Base-by-base conservation (phyloP, 306 rosid species). In the Dalbergia cochinchinensis region DNA sequence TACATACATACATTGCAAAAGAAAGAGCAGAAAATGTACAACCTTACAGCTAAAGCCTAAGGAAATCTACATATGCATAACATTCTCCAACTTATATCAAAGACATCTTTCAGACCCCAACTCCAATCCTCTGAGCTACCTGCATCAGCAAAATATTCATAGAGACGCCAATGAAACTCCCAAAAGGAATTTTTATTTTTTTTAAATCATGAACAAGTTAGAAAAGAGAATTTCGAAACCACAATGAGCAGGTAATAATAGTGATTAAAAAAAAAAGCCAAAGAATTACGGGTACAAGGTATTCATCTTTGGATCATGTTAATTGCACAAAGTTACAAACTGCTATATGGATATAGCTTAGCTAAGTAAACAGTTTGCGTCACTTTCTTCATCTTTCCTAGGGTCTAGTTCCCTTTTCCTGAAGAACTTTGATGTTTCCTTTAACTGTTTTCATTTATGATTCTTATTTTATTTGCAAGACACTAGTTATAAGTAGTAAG, bases 81-180 rank as follows among this genome's bases (percentile, higher is more conserved):
- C 86, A 71, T 81, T 76, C 34, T 83, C 79, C 82, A 65, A 83
- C 65, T 76, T 63, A 77, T 67, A 76, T 62, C 71, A 66, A 15
- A 39, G 18, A 47, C 64, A 58, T 59, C 73, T 59, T 22, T 87
- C 83, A 89, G 77, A 89, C 69, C 75, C 64, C 80, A 35, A 90
- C 90, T 26, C 97, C 95, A 34, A 92, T 86, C 87, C 91, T 86
- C 87, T 87, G 78, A 57, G 97, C 97, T 55, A 92, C 92, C 97
- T 94, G 91, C 83, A 78, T 77, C 79, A 82, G 31, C 58, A 80
- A 76, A 69, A 58, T 64, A 65, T 59, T 55, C 35, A 44, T 34
- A 53, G 11, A 58, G 35, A 22, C 42, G 67, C 37, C 19, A 66
- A 41, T 26, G 48, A 57, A 73, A 54, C 39, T 73, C 26, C 9